Conservation (phyloP, 2,329 filamentous ascomycete genomes). For the Rugonectria rugulosa region DNA sequence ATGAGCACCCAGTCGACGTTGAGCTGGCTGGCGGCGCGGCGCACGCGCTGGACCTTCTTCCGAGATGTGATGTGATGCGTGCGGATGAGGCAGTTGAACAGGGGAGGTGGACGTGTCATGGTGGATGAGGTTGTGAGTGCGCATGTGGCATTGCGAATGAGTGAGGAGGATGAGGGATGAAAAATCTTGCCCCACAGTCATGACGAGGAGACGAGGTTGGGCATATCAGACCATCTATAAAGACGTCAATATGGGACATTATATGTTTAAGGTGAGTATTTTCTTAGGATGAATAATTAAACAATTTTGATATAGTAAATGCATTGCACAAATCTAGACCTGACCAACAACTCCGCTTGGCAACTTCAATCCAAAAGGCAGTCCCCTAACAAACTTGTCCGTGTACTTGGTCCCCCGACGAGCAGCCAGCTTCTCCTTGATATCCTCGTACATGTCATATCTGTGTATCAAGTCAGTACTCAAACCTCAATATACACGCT, state of each 20-base stretch:
- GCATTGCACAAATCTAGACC: conserved; percentile 2
- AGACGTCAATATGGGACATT: no score
- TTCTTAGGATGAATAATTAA: no score
- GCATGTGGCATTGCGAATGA: conserved; percentile 11
- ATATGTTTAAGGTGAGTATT: no score
- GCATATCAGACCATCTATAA: neutral
- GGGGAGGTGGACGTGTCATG: conserved; percentile 29
- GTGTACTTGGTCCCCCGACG: conserved; percentile 9
- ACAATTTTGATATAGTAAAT: neutral
- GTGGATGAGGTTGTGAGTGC: neutral
- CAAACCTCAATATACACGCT: no score
- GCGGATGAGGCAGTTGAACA: conserved; percentile 64
- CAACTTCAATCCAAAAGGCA: conserved; percentile 16
- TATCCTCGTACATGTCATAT: conserved; percentile 66
- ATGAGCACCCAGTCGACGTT: conserved; percentile 68
- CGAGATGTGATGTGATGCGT: conserved; percentile 85
- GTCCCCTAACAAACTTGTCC: conserved; percentile 9
- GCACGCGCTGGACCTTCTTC: conserved; percentile 70
- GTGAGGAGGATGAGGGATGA: neutral
- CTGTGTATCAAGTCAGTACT: conserved; percentile 36
- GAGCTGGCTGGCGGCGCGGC: conserved; percentile 66
- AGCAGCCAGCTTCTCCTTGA: conserved; percentile 56
- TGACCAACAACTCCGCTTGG: conserved; percentile 15
- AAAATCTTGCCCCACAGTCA: conserved; percentile 1
- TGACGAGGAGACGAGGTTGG: neutral